phyloP scores from a whole-genome alignment of 805 yeast genomes.

The Spathaspora girioi region DNA sequence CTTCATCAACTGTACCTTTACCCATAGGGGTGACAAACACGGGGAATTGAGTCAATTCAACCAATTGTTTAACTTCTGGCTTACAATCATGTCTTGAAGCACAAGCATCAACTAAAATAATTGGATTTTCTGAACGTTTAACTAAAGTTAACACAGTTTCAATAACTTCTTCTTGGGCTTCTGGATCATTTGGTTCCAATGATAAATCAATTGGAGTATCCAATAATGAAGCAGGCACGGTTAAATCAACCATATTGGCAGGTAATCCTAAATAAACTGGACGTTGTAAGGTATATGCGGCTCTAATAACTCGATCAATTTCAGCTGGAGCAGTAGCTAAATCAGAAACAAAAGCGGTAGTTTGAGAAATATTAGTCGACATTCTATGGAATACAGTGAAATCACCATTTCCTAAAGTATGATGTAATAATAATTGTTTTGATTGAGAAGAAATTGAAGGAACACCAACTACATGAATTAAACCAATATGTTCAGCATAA shows the following conservation, averaged over 20 bases:
- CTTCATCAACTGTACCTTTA: slow-evolving; percentile 35
- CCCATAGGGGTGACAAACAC: slow-evolving; percentile 41
- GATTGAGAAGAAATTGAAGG: slow-evolving; percentile 36
- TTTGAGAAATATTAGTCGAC: slow-evolving; percentile 34
- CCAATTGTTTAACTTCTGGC: slow-evolving; percentile 28
- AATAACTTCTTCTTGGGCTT: slow-evolving; percentile 35
- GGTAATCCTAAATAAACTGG: slow-evolving; percentile 41
- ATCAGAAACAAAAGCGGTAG: slow-evolving; percentile 35
- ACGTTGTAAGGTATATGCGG: slow-evolving; percentile 34
- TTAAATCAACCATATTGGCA: slow-evolving; percentile 35
- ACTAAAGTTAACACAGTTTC: slow-evolving; percentile 24
- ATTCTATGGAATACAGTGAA: slow-evolving; percentile 39
- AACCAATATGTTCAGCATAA: slow-evolving; percentile 39
- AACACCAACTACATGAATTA: slow-evolving; percentile 37
- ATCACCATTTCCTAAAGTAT: slow-evolving; percentile 40
- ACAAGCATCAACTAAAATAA: slow-evolving; percentile 39
- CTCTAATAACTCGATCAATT: slow-evolving; percentile 37
- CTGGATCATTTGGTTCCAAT: slow-evolving; percentile 29
- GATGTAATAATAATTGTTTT: slow-evolving; percentile 39
- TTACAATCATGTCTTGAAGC: slow-evolving; percentile 37
- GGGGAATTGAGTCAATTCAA: slow-evolving; percentile 37
- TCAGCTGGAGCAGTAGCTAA: slow-evolving; percentile 32
- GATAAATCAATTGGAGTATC: slow-evolving; percentile 34
- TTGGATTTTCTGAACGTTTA: slow-evolving; percentile 26
- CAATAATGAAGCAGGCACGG: slow-evolving; percentile 31